phyloP scores from a whole-genome alignment of 2,329 filamentous ascomycete species.

The Phyllosticta citriasiana region DNA sequence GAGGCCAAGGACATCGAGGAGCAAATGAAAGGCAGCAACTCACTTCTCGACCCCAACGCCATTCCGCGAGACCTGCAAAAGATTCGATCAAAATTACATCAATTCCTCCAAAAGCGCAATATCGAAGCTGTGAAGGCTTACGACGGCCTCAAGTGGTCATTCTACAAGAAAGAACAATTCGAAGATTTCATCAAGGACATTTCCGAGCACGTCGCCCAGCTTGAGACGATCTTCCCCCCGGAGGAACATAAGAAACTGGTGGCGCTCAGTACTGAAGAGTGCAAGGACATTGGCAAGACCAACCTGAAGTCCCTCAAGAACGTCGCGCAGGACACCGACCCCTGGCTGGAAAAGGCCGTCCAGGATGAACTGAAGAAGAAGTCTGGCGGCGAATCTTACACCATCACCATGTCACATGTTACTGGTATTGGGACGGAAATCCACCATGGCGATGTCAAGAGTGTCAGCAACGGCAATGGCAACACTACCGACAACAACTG shows the following conservation, averaged over 20 bases:
- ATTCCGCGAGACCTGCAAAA: background rate
- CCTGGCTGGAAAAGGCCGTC: background rate
- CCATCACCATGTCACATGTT: background rate
- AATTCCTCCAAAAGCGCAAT: background rate
- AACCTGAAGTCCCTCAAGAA: background rate
- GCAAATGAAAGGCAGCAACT: background rate
- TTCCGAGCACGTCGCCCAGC: background rate
- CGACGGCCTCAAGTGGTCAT: background rate
- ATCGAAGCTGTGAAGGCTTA: background rate
- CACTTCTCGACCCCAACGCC: background rate
- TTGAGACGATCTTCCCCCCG: background rate
- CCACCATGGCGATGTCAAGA: background rate
- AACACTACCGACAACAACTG: background rate
- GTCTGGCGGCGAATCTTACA: background rate
- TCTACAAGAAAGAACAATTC: background rate
- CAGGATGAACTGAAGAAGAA: background rate
- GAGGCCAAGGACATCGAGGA: background rate
- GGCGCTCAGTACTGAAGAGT: background rate
- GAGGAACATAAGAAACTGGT: background rate
- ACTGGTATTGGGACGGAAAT: background rate
- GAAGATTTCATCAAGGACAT: background rate
- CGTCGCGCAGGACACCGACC: background rate
- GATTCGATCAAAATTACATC: background rate
- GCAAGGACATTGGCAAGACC: background rate
- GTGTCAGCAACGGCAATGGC: background rate